Base-by-base conservation (phyloP, 1,284 basidiomycete species). In the Athelia sp. region DNA sequence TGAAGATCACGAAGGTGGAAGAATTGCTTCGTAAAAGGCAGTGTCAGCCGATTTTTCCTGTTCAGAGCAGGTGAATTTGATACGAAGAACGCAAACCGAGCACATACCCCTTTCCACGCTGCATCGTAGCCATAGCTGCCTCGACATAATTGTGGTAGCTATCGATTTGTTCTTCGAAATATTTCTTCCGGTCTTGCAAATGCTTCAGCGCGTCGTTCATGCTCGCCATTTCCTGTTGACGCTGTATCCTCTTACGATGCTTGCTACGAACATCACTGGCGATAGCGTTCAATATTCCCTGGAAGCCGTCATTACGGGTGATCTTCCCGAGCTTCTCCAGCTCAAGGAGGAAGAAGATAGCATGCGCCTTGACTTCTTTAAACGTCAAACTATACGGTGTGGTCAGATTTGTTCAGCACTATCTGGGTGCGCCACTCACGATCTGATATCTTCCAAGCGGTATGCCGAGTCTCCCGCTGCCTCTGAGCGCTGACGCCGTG, bases 181-280 rank as follows among this genome's bases (percentile, higher is more conserved):
- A 83, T 48, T 81, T 82, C 76, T 96, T 96, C 66, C 96, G 92
- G 60, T 93, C 88, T 14, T 75, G 79, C 40, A 98, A 76, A 62
- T 95, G 87, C 35, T 78, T 76, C 46, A 97, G 71, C 3, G 94
- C 93, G 49, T 89, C 84, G 55, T 84, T 79, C 91, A 99, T 95
- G 50, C 82, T 91, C 51, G 84, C 75, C 72, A 93, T 89, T 67
- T 98, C 95, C 62, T 93, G 85, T 59, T 91, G 87, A 42, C 97
- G 84, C 62, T 94, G 93, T 15, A 98, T 76, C 15, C 97, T 84
- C 64, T 96, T 90, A 50, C 94, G 82, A 63, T 97, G 93, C 69
- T 98, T 98, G 70, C 91, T 93, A 14, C 94, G 87, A 45, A 99
- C 96, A 65, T 99, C 97, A 35, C 82, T 83, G n/a, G 96, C 95